Evolutionary conservation across 1,284 basidiomycete species (phyloP), one percentile per base, ranked within the genome.

Genomic region (Marasmius sp.): DNA sequence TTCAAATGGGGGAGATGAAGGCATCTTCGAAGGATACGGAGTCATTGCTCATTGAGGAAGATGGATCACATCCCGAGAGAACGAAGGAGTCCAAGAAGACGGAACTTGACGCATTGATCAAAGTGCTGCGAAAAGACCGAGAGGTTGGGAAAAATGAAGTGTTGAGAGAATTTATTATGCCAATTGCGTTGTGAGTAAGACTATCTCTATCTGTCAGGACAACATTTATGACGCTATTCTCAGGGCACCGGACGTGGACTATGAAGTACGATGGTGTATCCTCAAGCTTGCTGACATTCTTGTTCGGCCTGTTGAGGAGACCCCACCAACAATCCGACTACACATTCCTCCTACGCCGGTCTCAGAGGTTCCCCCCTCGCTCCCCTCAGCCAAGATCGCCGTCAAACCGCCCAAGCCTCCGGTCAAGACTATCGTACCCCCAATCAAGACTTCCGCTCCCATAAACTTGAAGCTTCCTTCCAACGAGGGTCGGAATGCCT

Each of bases 251-350:
- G 84, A 88, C 56, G 83, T 87, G 52, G 96, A 98, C 72, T 81
- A 89, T 66, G 93, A 97, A 77, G 91, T 96, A 51, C 89, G 95
- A 41, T 93, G 94, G 85, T 93, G 92, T 64, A 78, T 98, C 55
- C 81, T 99, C 69, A 98, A 98, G 77, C 80, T 98, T 10, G 94
- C 93, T 11, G 97, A 98, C 71, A 81, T 98, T 27, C 85, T 97
- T 55, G 91, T 97, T 66, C 87, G 89, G 57, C 91, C 93, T 20
- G 78, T 85, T 3, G 87, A 93, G 59, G 95, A 97, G 74, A 85
- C 88, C 4, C 80, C 91, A n/a, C 95, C 94, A 0, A 93, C 92
- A 61, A 87, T 94, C 59, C 91, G 89, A 45, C 92, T 98, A 61
- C 91, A 92, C 65, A 82, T 95, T 58, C 91, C 92, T 27, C 85